A percentile compares a stretch with the other conserved stretches of the same genome.
Evolutionary conservation across 2,329 filamentous ascomycete species (phyloP).

Genomic region (Colletotrichum cuscutae): DNA sequence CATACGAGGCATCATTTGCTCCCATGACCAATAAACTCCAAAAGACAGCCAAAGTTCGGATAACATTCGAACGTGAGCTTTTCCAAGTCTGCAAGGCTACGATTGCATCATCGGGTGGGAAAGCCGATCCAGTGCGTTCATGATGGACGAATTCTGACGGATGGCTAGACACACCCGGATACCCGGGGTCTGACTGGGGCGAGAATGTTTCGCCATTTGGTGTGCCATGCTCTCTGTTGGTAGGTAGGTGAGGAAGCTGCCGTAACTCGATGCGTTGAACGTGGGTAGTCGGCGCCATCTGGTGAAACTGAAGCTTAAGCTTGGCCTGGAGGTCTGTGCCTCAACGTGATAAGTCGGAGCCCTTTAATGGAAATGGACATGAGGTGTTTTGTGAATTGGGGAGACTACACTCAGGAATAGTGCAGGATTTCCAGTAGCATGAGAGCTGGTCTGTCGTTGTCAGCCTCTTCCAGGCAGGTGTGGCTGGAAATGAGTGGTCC

Average conservation of each 20-base stretch:
- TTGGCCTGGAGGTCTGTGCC: background rate
- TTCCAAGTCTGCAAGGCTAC: constrained; percentile 69
- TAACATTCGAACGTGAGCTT: constrained; percentile 64
- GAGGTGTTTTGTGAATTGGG: background rate
- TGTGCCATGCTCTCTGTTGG: background rate
- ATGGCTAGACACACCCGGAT: background rate
- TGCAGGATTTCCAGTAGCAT: background rate
- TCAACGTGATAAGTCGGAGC: background rate
- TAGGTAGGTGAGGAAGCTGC: background rate
- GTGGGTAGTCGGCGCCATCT: background rate
- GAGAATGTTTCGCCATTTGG: background rate
- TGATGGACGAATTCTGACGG: background rate
- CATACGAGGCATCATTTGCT: constrained; percentile 74
- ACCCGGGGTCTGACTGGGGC: background rate
- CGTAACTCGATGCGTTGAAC: background rate
- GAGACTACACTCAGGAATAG: too few relatives aligned
- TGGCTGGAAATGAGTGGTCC: background rate
- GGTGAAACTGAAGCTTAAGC: background rate
- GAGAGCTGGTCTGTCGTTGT: background rate
- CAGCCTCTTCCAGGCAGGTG: background rate
- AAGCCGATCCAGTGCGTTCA: background rate
- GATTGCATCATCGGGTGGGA: background rate
- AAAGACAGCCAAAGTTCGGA: constrained; percentile 67
- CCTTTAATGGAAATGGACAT: background rate
- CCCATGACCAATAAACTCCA: constrained; percentile 73